A percentile compares a stretch with the other conserved stretches of the same genome.
phyloP scores from a whole-genome alignment of 495 filamentous ascomycete species.

The Sordaria brevicollis region DNA sequence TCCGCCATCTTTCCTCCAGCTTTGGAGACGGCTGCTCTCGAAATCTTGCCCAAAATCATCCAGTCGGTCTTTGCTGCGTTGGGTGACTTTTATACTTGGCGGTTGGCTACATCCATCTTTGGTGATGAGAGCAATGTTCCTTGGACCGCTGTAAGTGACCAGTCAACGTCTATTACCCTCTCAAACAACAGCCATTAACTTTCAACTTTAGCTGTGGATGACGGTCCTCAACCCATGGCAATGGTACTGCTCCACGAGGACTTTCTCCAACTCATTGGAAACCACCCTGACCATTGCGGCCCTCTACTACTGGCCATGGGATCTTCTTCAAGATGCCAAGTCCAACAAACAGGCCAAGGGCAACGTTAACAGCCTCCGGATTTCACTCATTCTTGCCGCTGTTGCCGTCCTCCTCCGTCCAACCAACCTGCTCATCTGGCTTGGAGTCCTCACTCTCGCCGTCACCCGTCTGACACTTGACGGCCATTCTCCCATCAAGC shows the following conservation, averaged over 20 bases:
- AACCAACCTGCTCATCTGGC: slow-evolving; percentile 85
- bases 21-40: slow-evolving; percentile 50
- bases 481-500: slow-evolving; percentile 30
- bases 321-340: slow-evolving; percentile 29
- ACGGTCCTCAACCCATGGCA: slow-evolving; percentile 85
- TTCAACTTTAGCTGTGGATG: slow-evolving; percentile 45
- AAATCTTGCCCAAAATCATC: slow-evolving; percentile 59
- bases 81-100: slow-evolving; percentile 86
- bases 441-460: slow-evolving; percentile 37
- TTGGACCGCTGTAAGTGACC: slow-evolving; percentile 53
- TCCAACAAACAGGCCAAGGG: slow-evolving; percentile 15
- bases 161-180: neutral
- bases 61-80: slow-evolving; percentile 71
- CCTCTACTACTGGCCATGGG: slow-evolving; percentile 82
- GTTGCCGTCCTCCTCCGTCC: slow-evolving; percentile 80
- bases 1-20: slow-evolving; percentile 27
- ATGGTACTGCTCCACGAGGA: slow-evolving; percentile 89
- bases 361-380: slow-evolving; percentile 44
- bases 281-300: slow-evolving; percentile 76
- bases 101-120: slow-evolving; percentile 63
- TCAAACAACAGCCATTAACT: neutral
- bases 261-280: slow-evolving; percentile 89
- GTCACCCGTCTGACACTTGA: slow-evolving; percentile 30
- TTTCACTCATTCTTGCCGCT: slow-evolving; percentile 65
- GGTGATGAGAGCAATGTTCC: slow-evolving; percentile 52